Evolutionary conservation across 805 yeast genomes (phyloP), one percentile per base, ranked within the genome.

Genomic region (Vanderwaltozyma verrucispora): DNA sequence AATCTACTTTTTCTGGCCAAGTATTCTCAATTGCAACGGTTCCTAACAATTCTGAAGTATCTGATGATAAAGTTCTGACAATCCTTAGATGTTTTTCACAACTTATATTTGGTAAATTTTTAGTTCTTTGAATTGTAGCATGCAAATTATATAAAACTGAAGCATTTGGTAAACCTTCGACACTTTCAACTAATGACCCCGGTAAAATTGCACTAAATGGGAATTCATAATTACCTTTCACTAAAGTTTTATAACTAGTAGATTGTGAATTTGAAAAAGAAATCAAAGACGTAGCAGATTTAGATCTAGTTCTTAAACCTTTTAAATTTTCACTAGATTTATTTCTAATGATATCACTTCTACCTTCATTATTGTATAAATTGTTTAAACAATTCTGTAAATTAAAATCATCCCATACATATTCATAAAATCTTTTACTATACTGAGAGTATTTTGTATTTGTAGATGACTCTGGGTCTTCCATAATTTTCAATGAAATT

Each of bases 1-100:
- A 89, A 52, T 89, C 96, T 25, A 89, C 85, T 55, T 92, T 92
- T 32, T 77, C 66, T 2, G 97, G 96, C 97, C 97, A 89, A 1
- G 88, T 80, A 56, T 89, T 89, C 53, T 87, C 95, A 24, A 89
- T 94, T 0, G 94, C 84, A 49, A 88, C 83, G 0, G 97, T 85
- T 58, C 88, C 96, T 0, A 92, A 72, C 17, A 87, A 66, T 50
- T 92, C 97, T 4, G 83, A 72, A 1, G 94, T 73, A 57, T 89
- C 97, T 1, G 94, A 74, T 2, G 95, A 77, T 41, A 89, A 63
- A 0, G 97, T 89, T 50, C 98, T 71, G 10, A 92, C 75, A 9
- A 92, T 77, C 42, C 95, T 74, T 3, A 92, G 46, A 50, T 79
- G 86, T 59, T 77, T 83, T 48, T 75, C 77, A 14, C 87, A 69